phyloP scores from a whole-genome alignment of 371 early-diverging fungal genomes.

The Mucor sp. region DNA sequence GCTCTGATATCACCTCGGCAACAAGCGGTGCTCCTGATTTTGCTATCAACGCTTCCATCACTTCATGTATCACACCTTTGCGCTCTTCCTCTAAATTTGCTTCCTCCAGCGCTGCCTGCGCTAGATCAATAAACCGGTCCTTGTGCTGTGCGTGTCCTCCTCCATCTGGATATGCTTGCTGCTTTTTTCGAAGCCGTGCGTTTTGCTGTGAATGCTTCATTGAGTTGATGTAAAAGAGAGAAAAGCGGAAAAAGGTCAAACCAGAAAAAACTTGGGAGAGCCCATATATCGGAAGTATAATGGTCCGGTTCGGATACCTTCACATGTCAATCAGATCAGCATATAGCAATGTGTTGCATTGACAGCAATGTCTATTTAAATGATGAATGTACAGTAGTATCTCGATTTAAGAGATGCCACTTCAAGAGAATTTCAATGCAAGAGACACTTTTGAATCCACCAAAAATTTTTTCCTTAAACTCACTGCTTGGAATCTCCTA shows the following conservation, averaged over 20 bases:
- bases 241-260: background rate
- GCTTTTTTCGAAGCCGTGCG: background rate
- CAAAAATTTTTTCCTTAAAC: too few species aligned
- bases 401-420: too few species aligned
- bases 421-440: too few species aligned
- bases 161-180: background rate
- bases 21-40: constrained; percentile 46
- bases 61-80: constrained; percentile 48
- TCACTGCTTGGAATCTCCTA: too few species aligned
- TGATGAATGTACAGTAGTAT: too few species aligned
- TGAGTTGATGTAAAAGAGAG: background rate
- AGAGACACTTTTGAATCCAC: too few species aligned
- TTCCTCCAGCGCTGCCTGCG: constrained; percentile 52
- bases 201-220: background rate
- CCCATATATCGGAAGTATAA: background rate
- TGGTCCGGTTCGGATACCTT: background rate
- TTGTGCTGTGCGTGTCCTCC: constrained; percentile 10
- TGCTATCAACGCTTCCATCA: constrained; percentile 45
- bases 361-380: too few species aligned
- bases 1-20: constrained; percentile 48
- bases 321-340: background rate
- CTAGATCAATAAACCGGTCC: constrained; percentile 50
- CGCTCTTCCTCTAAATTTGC: constrained; percentile 47
- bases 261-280: background rate
- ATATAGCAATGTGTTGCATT: too few species aligned